A percentile compares a stretch with the other conserved stretches of the same genome.
These are phyloP conservation scores for Trypanosoma brucei DNA, from an alignment of 208 protist species.

Conservation along the genomic window DNA sequence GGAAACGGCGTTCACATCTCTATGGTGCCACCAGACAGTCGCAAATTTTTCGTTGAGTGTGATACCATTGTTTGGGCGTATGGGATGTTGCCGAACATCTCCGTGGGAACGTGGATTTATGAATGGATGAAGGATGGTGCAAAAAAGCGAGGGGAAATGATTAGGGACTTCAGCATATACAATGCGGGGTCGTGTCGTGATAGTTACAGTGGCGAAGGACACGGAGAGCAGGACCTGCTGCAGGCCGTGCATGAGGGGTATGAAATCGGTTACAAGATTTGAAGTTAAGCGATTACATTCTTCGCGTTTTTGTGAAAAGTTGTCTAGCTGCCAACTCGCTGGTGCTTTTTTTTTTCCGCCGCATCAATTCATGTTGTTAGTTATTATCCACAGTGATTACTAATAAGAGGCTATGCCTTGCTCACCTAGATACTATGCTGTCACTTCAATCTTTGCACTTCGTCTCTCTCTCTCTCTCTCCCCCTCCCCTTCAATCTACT, in stretches of 20 bases:
- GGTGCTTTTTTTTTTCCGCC: too few species aligned
- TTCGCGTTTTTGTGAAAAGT: too few species aligned
- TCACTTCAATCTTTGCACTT: too few species aligned
- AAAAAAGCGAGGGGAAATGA: slow-evolving; percentile 68
- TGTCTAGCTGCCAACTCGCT: too few species aligned
- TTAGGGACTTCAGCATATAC: slow-evolving; percentile 77
- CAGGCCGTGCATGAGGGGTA: slow-evolving; percentile 81
- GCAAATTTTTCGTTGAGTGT: slow-evolving; percentile 57
- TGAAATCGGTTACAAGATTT: slow-evolving; percentile 82
- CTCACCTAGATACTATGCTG: too few species aligned
- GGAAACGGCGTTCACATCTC: slow-evolving; percentile 61
- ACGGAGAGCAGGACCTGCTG: slow-evolving; percentile 82
- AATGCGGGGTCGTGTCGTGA: slow-evolving; percentile 71
- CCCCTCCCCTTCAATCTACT: too few species aligned
- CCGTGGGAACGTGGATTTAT: slow-evolving; percentile 76
- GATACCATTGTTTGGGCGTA: slow-evolving; percentile 84
- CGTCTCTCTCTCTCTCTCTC: too few species aligned
- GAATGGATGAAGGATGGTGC: slow-evolving; percentile 88
- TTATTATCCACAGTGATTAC: too few species aligned
- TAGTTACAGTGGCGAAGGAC: slow-evolving; percentile 61
- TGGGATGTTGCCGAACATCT: slow-evolving; percentile 80
- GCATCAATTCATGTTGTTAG: too few species aligned
- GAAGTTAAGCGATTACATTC: neutral
- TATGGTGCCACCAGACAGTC: slow-evolving; percentile 39
- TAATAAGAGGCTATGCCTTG: too few species aligned